These are phyloP conservation scores for Chaetomium sp. DNA, from an alignment of 2,329 filamentous ascomycete genomes.

Conservation along the genomic window DNA sequence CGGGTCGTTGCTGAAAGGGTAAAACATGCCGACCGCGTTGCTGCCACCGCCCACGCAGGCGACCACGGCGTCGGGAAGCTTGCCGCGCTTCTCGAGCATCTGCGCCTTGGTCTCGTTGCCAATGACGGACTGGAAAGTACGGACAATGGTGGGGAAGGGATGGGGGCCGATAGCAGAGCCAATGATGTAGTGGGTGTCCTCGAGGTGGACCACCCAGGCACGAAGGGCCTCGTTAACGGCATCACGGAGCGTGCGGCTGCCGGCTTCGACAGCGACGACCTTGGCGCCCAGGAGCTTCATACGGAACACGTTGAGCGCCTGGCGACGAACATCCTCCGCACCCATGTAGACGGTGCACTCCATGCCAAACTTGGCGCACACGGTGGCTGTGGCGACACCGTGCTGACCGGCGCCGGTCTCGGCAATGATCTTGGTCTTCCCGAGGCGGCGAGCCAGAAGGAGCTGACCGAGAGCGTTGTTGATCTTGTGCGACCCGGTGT, in stretches of 20 bases:
- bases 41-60: constrained; percentile 94
- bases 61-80: constrained; percentile 91
- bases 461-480: constrained; percentile 97
- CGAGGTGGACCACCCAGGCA: constrained; percentile 86
- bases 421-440: constrained; percentile 95
- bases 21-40: constrained; percentile 98
- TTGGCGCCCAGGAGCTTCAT: constrained; percentile 93
- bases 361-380: constrained; percentile 98
- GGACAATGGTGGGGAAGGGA: constrained; percentile 94
- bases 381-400: constrained; percentile 93
- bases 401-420: constrained; percentile 97
- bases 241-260: constrained; percentile 73
- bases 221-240: constrained; percentile 94
- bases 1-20: constrained; percentile 81
- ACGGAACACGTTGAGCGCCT: constrained; percentile 96
- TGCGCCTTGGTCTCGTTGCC: constrained; percentile 90
- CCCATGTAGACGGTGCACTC: constrained; percentile 98
- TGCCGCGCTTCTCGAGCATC: constrained; percentile 76
- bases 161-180: constrained; percentile 96
- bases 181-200: constrained; percentile 96
- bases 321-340: constrained; percentile 90
- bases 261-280: constrained; percentile 88
- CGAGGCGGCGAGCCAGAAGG: constrained; percentile 74
- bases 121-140: constrained; percentile 96
- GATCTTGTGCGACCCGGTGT: constrained; percentile 98